Evolutionary conservation across 129 eudicot genomes (phyloP).

Genomic region (Centella asiatica): DNA sequence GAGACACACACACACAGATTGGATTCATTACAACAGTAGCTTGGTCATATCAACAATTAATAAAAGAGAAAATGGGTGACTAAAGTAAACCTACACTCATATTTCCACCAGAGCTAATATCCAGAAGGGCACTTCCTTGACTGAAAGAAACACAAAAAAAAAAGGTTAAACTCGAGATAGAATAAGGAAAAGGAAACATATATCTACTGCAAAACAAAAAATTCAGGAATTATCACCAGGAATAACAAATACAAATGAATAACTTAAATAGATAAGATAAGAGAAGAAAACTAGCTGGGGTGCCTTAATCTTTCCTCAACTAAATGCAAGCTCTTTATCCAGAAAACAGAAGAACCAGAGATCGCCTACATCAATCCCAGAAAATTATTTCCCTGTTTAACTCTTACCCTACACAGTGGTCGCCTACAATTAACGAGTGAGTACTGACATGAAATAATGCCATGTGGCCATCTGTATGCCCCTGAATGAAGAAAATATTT

Average conservation of each 20-base stretch:
- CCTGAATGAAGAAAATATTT: slow-evolving; percentile 36
- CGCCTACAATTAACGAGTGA: slow-evolving; percentile 79
- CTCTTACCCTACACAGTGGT: slow-evolving; percentile 96
- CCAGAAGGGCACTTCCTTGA: slow-evolving; percentile 96
- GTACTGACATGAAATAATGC: slow-evolving; percentile 80
- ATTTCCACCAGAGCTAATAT: slow-evolving; percentile 74
- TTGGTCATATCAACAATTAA: not conserved
- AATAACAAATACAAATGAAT: not conserved
- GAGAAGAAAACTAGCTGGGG: not conserved
- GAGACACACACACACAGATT: not conserved
- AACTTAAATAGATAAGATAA: not conserved
- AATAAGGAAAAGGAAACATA: not conserved
- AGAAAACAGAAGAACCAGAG: not conserved
- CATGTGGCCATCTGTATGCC: slow-evolving; percentile 97
- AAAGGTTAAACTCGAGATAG: not conserved
- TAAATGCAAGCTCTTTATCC: not conserved
- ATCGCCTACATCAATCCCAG: not conserved
- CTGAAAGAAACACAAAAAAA: slow-evolving; percentile 35
- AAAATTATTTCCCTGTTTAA: not conserved
- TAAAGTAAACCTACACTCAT: slow-evolving; percentile 62
- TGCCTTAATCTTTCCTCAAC: not conserved
- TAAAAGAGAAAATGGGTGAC: not conserved
- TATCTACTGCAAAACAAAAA: not conserved
- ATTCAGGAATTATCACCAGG: not conserved
- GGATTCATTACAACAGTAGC: not conserved